A percentile compares a stretch with the other conserved stretches of the same genome.
Conservation (phyloP, 176 grass and related monocot genomes). For the Cocos nucifera region DNA sequence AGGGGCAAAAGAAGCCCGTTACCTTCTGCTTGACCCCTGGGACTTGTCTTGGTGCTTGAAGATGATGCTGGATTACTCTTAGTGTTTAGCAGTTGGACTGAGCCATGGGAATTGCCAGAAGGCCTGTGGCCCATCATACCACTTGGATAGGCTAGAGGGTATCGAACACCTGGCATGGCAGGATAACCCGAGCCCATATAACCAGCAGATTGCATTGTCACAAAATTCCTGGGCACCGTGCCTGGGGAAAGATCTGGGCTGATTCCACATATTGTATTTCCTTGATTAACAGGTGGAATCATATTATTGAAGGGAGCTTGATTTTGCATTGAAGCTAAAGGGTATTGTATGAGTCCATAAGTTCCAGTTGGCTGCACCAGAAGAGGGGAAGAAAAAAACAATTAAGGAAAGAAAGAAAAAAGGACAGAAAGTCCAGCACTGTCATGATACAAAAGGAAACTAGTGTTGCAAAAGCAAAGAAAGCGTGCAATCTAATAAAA, state of each 20-base stretch:
- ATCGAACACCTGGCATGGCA: conserved; percentile 49
- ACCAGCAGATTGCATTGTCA: conserved; percentile 44
- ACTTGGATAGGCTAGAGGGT: conserved; percentile 49
- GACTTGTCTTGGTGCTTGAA: conserved; percentile 37
- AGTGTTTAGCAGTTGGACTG: conserved; percentile 32
- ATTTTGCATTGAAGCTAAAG: conserved; percentile 88
- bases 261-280: conserved; percentile 41
- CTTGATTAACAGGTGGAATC: conserved; percentile 60
- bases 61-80: conserved; percentile 31
- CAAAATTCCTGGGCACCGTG: conserved; percentile 56
- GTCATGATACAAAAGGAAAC: no score
- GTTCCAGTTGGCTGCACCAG: conserved; percentile 65
- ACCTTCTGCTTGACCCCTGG: conserved; percentile 51
- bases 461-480: no score
- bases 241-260: conserved; percentile 62
- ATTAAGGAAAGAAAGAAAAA: neutral
- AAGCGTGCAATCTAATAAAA: no score
- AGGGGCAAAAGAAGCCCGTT: conserved; percentile 7
- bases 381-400: conserved; percentile 16
- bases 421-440: no score
- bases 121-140: conserved; percentile 33
- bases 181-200: conserved; percentile 50
- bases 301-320: conserved; percentile 69
- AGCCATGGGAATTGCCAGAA: conserved; percentile 45
- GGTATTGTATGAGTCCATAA: conserved; percentile 85